A percentile compares a stretch with the other conserved stretches of the same genome.
Conservation (phyloP, 2,329 filamentous ascomycete genomes). For the Colletotrichum liriopes region DNA sequence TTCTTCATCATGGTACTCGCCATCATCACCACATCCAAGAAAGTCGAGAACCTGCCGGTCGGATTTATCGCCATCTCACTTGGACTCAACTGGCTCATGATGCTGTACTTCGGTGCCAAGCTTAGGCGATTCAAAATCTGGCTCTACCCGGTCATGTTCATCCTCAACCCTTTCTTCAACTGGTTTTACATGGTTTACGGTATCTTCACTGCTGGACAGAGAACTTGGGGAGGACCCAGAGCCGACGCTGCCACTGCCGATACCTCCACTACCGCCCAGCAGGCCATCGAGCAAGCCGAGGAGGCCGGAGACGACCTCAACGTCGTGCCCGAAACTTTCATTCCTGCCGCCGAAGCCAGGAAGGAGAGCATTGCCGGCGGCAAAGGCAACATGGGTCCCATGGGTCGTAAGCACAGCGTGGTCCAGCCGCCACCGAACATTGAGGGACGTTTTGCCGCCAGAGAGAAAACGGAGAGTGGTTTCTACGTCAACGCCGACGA, state of each 20-base stretch:
- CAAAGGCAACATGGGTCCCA: slow-evolving; percentile 49
- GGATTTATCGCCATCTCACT: slow-evolving; percentile 95
- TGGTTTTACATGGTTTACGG: slow-evolving; percentile 99
- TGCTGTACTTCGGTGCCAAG: slow-evolving; percentile 94
- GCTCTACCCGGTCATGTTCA: slow-evolving; percentile 96
- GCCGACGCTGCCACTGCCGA: slow-evolving; percentile 90
- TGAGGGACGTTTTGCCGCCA: slow-evolving; percentile 84
- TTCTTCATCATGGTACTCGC: slow-evolving; percentile 96
- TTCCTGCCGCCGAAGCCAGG: slow-evolving; percentile 68
- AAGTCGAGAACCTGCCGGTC: slow-evolving; percentile 84
- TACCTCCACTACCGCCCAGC: slow-evolving; percentile 80
- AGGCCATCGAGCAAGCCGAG: slow-evolving; percentile 88
- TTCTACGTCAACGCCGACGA: slow-evolving; percentile 81
- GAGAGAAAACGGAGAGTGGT: slow-evolving; percentile 77
- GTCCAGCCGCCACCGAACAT: slow-evolving; percentile 82
- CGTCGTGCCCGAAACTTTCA: slow-evolving; percentile 89
- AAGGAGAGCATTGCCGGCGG: slow-evolving; percentile 54
- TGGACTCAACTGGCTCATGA: slow-evolving; percentile 93
- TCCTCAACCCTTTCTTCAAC: slow-evolving; percentile 96
- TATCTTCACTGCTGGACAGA: slow-evolving; percentile 93
- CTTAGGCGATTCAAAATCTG: slow-evolving; percentile 93
- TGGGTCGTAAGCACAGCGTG: slow-evolving; percentile 67
- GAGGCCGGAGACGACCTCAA: slow-evolving; percentile 89
- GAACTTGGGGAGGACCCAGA: slow-evolving; percentile 95
- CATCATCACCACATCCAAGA: slow-evolving; percentile 86